Evolutionary conservation across 768 basidiomycete genomes (phyloP), one percentile per base, ranked within the genome.

Genomic region (Naganishia vishniacii): DNA sequence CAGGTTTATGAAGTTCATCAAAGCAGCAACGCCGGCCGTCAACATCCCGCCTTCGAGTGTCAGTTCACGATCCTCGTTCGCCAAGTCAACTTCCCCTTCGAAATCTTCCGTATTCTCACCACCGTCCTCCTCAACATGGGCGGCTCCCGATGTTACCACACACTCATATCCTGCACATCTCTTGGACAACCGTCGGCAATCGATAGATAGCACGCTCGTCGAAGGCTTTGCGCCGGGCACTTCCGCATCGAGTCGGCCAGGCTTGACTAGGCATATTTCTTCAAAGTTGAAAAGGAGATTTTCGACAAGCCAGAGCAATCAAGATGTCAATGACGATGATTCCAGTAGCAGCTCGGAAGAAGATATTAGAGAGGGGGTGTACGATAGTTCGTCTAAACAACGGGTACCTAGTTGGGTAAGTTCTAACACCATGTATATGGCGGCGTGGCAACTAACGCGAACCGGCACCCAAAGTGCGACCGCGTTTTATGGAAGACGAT

Each of bases 351-450:
- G 68, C 28, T 61, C 63, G 26, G 63, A 62, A 40, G 65, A 64
- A 59, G 76, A 77, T 67, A 67, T 58, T 18, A 45, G 76, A 16
- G 70, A 73, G 60, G 76, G 76, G 0, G 71, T 75, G 6, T 77
- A 77, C 60, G 76, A 77, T 59, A 71, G 68, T 26, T 74, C 73
- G 5, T 74, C 75, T 49, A 77, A 77, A 65, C 74, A 77, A 60
- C 60, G 76, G 26, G 76, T 77, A 1, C 76, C 76, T 0, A 77
- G 76, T 62, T 77, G 76, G 75, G 75, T 77, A 44, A 68, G 75
- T 68, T 3, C 1, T n/a, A 25, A 37, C 18, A 18, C 11, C 51
- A 4, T 46, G 46, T n/a, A n/a, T n/a, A n/a, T n/a, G n/a, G n/a
- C n/a, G n/a, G n/a, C n/a, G n/a, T n/a, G n/a, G n/a, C n/a, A n/a